Base-by-base conservation (phyloP, 495 filamentous ascomycete genomes). In the Tuber melanosporum region DNA sequence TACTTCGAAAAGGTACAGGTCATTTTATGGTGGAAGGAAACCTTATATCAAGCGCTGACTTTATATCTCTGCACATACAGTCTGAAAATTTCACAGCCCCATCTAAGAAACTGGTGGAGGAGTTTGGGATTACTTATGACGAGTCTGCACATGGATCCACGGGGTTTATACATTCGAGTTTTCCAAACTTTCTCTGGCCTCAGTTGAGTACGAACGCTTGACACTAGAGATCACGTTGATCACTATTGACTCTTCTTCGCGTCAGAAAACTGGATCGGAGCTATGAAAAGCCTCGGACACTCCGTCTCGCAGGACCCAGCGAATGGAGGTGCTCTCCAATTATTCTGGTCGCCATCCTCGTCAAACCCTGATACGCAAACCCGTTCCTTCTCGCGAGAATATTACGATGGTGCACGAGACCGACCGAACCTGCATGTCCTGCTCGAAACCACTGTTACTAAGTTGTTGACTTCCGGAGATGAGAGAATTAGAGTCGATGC, bases 1-100 rank as follows among this genome's bases (percentile, higher is more conserved):
- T 92, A 92, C 80, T 89, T 89, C 81, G 85, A 84, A 70, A 89
- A 88, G 84, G 87, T 87, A 75, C 76, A 52, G 62, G 57, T 17
- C 12, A 36, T 17, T 6, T 49, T 8, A 6, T 42, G 26, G 6
- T 0, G 42, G 42, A 43, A 4, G 14, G 14, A 5, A 32, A 1
- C 57, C 57, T 36, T 36, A 17, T 66, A 19, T 26, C 57, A 66
- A 17, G 32, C 26, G 9, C 57, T 66, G 14, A 66, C 57, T 36
- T 36, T 66, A 17, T 26, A 36, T 66, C 26, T 26, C 15, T 66
- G 57, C 57, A 19, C 57, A 36, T 46, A 74, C 75, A 85, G 77
- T 85, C 84, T 74, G 85, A 86, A 79, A 87, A 80, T 32, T 90
- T 83, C 76, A 83, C 74, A 72, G 86, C 79, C 22, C 85, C 82